A percentile compares a stretch with the other conserved stretches of the same genome.
Conservation (phyloP, 2,329 filamentous ascomycete genomes). For the Xylaria sp. region DNA sequence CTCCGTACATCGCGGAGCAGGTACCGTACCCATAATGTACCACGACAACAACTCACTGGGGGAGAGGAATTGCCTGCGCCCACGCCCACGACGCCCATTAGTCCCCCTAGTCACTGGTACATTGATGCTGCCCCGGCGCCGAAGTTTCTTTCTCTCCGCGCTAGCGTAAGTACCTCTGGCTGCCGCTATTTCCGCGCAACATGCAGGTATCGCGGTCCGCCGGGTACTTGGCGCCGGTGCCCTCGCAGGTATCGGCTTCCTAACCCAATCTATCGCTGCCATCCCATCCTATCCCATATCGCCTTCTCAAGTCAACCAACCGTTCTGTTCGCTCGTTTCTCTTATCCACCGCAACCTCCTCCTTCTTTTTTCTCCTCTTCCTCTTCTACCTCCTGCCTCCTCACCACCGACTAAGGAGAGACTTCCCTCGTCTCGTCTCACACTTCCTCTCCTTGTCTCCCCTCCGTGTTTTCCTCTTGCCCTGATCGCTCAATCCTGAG, state of each 20-base stretch:
- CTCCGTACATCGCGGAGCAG: background rate
- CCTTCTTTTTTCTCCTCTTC: slow-evolving; percentile 20
- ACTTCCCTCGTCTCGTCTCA: slow-evolving; percentile 21
- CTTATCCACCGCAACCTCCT: slow-evolving; percentile 24
- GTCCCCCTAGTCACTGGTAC: background rate
- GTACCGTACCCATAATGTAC: slow-evolving; percentile 1
- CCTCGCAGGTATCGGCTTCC: slow-evolving; percentile 15
- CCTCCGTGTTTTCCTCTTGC: slow-evolving; percentile 32
- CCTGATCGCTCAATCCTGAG: slow-evolving; percentile 25
- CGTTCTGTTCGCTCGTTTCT: slow-evolving; percentile 30
- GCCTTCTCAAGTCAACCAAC: slow-evolving; percentile 26
- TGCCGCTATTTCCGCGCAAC: background rate
- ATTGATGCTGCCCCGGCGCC: slow-evolving; percentile 1
- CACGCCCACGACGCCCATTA: background rate
- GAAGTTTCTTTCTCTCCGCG: slow-evolving; percentile 17
- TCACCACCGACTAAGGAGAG: slow-evolving; percentile 17
- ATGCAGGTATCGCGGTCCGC: slow-evolving; percentile 10
- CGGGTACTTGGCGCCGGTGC: slow-evolving; percentile 14
- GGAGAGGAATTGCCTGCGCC: slow-evolving; percentile 2
- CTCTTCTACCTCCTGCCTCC: slow-evolving; percentile 24
- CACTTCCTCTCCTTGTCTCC: slow-evolving; percentile 19
- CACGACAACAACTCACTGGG: background rate
- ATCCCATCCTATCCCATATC: slow-evolving; percentile 12
- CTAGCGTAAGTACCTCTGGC: slow-evolving; percentile 10
- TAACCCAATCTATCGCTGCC: slow-evolving; percentile 19